Evolutionary conservation across 2,329 filamentous ascomycete species (phyloP), one percentile per base, ranked within the genome.

Genomic region (Exophiala mesophila): DNA sequence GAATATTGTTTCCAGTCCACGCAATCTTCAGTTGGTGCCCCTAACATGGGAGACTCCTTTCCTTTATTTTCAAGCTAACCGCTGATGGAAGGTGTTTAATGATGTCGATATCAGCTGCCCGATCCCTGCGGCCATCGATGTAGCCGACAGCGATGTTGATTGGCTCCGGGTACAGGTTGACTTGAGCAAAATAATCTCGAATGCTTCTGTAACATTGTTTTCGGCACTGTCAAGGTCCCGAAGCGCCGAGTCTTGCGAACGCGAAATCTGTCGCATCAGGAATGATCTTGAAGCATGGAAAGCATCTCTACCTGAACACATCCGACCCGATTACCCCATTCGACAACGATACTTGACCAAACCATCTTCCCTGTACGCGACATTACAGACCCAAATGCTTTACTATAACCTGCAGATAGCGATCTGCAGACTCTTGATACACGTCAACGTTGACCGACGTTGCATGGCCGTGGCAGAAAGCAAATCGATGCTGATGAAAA

Each of bases 101-200:
- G 64, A 67, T 43, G 57, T 51, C 5, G 65, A 68, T 31, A 63
- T 68, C 36, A 59, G 60, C 8, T 63, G 57, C 35, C 55, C 59
- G 0, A 55, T 68, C 10, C 64, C 64, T 2, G 36, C 49, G 8
- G 45, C 54, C 10, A 60, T 61, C 1, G 59, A 62, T 17, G 54
- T 62, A 4, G 20, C 52, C 3, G 54, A 64, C 26, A 56, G 54
- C n/a, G 54, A 48, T 6, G 62, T 59, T 30, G 58, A 67, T 47
- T 68, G 61, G 60, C 59, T 67, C 18, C 35, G 61, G 1, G 45
- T 57, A 2, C 56, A 56, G 18, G 54, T 59, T 15, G 54, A 59
- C 5, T 55, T 63, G 17, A 45, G 48, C 17, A 51, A 64, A 4
- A 42, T 68, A 1, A 39, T 61, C 0, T 65, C 65, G 1, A 53